Percentiles rank a stretch among this genome's conserved stretches.
These are phyloP conservation scores for Rhytidhysteron rufulum DNA, from an alignment of 2,329 filamentous ascomycete genomes.

Conservation along the genomic window DNA sequence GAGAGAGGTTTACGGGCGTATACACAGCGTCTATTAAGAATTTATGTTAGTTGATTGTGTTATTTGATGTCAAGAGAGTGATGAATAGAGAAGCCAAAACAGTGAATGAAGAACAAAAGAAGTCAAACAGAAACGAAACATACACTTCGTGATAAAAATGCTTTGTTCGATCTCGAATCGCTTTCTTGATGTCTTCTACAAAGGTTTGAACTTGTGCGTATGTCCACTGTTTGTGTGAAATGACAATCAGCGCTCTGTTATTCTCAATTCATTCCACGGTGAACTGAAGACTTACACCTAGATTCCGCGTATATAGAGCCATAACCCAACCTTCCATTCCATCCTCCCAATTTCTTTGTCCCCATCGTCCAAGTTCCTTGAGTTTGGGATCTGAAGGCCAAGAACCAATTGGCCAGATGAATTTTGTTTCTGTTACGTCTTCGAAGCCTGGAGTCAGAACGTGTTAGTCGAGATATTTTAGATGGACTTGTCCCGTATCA, in stretches of 20 bases:
- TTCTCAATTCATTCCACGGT: background rate
- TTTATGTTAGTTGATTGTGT: background rate
- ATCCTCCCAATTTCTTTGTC: constrained; percentile 38
- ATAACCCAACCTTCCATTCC: constrained; percentile 41
- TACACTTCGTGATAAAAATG: constrained; percentile 37
- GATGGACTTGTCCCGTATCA: background rate
- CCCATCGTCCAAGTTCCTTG: constrained; percentile 33
- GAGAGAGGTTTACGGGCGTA: constrained; percentile 1
- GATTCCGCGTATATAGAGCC: constrained; percentile 35
- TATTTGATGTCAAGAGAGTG: no score
- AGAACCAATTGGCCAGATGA: constrained; percentile 30
- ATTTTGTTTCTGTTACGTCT: constrained; percentile 21
- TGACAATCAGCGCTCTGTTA: background rate
- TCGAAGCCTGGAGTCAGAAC: constrained; percentile 18
- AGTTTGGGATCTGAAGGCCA: constrained; percentile 29
- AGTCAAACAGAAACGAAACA: background rate
- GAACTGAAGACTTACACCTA: constrained; percentile 20
- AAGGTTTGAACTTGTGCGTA: constrained; percentile 32
- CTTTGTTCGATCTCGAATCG: constrained; percentile 30
- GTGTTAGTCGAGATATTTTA: background rate
- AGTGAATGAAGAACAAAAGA: background rate
- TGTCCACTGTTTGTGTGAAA: constrained; percentile 22
- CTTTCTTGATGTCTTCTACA: constrained; percentile 26
- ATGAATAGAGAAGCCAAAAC: background rate
- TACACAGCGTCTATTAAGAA: background rate